Evolutionary conservation across 2,329 filamentous ascomycete genomes (phyloP), one percentile per base, ranked within the genome.

Genomic region (Colletotrichum camelliae): DNA sequence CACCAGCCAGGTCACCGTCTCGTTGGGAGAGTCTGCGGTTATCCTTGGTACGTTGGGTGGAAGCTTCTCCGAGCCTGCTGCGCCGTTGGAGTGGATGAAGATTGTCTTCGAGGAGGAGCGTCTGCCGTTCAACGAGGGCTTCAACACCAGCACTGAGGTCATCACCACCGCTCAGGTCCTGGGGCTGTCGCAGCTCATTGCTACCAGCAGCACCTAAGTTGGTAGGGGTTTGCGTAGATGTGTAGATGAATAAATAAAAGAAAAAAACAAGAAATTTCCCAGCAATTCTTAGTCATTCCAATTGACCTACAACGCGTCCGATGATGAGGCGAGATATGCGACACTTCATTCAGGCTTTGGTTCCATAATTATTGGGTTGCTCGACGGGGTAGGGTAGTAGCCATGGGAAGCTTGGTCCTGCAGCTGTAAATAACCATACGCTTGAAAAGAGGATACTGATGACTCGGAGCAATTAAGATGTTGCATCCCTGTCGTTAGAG

Each of bases 1-100:
- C 6, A 33, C 75, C 21, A 81, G 80, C 71, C 81, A 80, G 9
- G 66, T 60, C 33, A 76, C 70, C n/a, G 68, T 76, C 27, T 77
- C 77, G 16, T 5, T 78, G 27, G 72, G 77, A 37, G 79, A 80
- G 72, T 76, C 74, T 24, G 74, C 77, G 27, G 75, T 80, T 43
- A 75, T 77, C 58, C 77, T 79, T 31, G 70, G 74, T 70, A 76
- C 77, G 9, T 60, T 80, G 52, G 78, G 78, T 13, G 70, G 70
- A 16, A 75, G 73, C 73, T 75, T 60, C 73, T 60, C 21, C 29
- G 48, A 33, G 73, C 73, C 73, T 10, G 70, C 70, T 21, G 70
- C 70, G 62, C 73, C 73, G 64, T 27, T 75, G 12, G 64, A 73
- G 27, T 75, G 73, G 73, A 21, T 75, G 39, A 65, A 33, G 33